Evolutionary conservation across 768 basidiomycete species (phyloP).

Genomic region (Rhodotorula babjevae): DNA sequence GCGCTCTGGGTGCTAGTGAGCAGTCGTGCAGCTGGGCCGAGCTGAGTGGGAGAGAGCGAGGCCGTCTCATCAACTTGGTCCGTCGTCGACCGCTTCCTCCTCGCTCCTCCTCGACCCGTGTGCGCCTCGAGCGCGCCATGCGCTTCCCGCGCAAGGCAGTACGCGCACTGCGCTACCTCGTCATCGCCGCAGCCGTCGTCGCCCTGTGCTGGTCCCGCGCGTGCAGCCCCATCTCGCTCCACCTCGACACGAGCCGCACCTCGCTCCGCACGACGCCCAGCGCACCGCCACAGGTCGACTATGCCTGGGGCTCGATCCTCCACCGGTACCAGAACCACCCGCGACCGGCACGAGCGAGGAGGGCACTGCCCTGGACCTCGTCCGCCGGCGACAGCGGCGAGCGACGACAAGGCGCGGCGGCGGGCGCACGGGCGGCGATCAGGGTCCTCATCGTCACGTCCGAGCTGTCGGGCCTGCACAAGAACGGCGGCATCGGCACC

Average conservation of each 20-base stretch:
- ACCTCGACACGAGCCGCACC: background rate
- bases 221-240: background rate
- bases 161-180: constrained; percentile 9
- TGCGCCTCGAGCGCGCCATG: background rate
- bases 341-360: background rate
- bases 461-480: constrained; percentile 37
- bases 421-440: background rate
- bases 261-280: background rate
- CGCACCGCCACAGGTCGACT: constrained; percentile 17
- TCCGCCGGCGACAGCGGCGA: background rate
- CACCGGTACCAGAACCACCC: constrained; percentile 39
- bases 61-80: background rate
- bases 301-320: constrained; percentile 33
- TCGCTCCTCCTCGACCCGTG: background rate
- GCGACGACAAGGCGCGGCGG: too few relatives aligned
- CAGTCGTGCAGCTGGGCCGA: background rate
- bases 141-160: constrained; percentile 13
- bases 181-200: constrained; percentile 13
- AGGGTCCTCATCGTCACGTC: constrained; percentile 33
- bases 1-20: background rate
- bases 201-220: constrained; percentile 13
- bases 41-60: background rate
- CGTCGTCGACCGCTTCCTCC: too few relatives aligned
- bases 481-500: constrained; percentile 38
- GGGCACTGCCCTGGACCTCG: constrained; percentile 11